Base-by-base conservation (phyloP, 2,329 filamentous ascomycete genomes). In the Paraphaeosphaeria minitans region DNA sequence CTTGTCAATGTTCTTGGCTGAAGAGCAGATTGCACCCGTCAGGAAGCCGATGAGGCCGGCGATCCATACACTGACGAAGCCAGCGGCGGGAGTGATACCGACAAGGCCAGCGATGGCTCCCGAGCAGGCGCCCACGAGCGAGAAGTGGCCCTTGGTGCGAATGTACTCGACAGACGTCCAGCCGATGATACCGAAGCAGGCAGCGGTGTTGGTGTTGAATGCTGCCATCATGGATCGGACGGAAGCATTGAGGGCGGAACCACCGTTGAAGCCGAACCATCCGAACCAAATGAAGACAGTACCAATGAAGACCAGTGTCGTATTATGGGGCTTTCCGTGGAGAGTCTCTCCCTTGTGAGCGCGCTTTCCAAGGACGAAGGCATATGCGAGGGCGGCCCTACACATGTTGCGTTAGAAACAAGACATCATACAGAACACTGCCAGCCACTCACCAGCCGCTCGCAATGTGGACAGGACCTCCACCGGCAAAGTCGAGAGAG, bases 281-380 rank as follows among this genome's bases (percentile, higher is more conserved):
- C 83, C 86, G 59, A 88, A 87, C 86, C 86, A 89, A 60, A 89
- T 88, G 42, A 89, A 77, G 1, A 87, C 78, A 0, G 86, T 89
- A 1, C 87, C 87, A 2, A 89, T 79, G 64, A 86, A 87, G 64
- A 89, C 85, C 0, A 89, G 80, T 0, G 85, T 83, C 0, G 86
- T 84, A 71, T 88, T 89, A 69, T 89, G 86, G 1, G 86, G 82
- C 70, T 84, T 86, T 59, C 79, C 77, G 64, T 84, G 82, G 27
- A 78, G 75, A 60, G 80, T 78, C 55, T 82, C 79, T 50, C 81
- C 80, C 43, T 77, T 76, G 57, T 81, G 78, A 59, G 79, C 79
- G 46, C 86, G 81, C 66, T 86, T 86, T 14, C 87, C 87, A 1
- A 89, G 81, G 58, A 88, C 82, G 45, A 89, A 77, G 1, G 87